phyloP scores from a whole-genome alignment of 495 filamentous ascomycete genomes.

The Penicillium atrosanguineum region DNA sequence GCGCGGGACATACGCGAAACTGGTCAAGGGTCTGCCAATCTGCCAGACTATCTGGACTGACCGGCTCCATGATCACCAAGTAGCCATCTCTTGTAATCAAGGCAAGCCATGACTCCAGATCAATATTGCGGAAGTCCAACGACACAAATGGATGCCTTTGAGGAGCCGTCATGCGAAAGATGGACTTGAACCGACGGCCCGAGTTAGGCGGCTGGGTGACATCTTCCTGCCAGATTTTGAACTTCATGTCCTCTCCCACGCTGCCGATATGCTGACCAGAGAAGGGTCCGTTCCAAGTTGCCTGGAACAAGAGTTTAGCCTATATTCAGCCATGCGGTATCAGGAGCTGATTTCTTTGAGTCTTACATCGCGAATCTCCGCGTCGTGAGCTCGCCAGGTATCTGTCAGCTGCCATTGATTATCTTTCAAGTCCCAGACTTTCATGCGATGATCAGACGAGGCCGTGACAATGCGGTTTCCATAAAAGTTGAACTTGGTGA shows the following conservation, averaged over 20 bases:
- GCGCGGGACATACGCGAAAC: slow-evolving; percentile 59
- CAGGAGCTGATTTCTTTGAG: background rate
- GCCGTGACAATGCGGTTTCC: slow-evolving; percentile 88
- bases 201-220: slow-evolving; percentile 65
- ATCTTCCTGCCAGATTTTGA: slow-evolving; percentile 89
- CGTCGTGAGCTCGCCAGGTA: slow-evolving; percentile 87
- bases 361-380: slow-evolving; percentile 83
- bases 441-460: slow-evolving; percentile 88
- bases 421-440: slow-evolving; percentile 84
- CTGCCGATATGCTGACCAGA: slow-evolving; percentile 61
- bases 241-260: slow-evolving; percentile 81
- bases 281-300: slow-evolving; percentile 74
- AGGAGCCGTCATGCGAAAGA: slow-evolving; percentile 54
- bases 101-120: slow-evolving; percentile 75
- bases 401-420: slow-evolving; percentile 78
- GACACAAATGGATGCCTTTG: slow-evolving; percentile 68
- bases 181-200: slow-evolving; percentile 73
- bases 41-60: slow-evolving; percentile 75
- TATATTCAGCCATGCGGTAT: slow-evolving; percentile 1
- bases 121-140: slow-evolving; percentile 74
- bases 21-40: slow-evolving; percentile 74
- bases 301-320: slow-evolving; percentile 41
- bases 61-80: slow-evolving; percentile 79
- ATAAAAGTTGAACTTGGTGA: slow-evolving; percentile 66
- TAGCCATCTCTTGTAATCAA: slow-evolving; percentile 77